Evolutionary conservation across 371 early-diverging fungal species (phyloP), one percentile per base, ranked within the genome.

Genomic region (Mucor irregularis): DNA sequence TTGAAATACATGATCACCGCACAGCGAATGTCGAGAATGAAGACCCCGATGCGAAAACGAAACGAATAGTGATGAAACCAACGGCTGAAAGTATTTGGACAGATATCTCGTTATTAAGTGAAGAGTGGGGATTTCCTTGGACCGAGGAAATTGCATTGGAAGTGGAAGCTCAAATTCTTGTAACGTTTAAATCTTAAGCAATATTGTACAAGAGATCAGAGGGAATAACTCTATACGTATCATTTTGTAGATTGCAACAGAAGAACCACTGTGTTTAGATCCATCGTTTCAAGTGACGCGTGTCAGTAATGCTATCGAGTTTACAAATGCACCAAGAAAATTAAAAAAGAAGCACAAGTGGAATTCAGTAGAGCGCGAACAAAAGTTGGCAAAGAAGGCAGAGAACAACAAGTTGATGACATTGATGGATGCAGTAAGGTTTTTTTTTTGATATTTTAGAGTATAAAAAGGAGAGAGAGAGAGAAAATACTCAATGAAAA

Each of bases 1-100:
- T 77, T 9, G 84, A 84, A 31, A 73, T 84, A 9, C 77, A 80
- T 26, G 84, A 84, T 57, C 81, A 82, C 53, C 74, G 84, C 30
- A 55, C 26, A 11, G 17, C 26, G 2, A 53, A 61, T 5, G 8
- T 44, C 11, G 66, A 57, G 11, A 43, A 42, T 24, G 24, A 42
- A 13, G 24, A 42, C 13, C 42, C 25, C 8, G 55, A 13, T 16
- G 55, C 37, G 2, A 49, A 56, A 5, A 67, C 50, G 14, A 82
- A 74, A 49, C 71, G 84, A 4, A 65, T 84, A 8, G 76, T 72
- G 3, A 72, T 84, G 67, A 69, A 68, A 29, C 84, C 84, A 7
- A 75, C 81, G 25, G 78, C 80, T 21, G 82, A 81, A 46, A 80
- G 81, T 39, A 66, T 84, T 31, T 84, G 84, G 84, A 76, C 81